Percentiles rank a stretch among this genome's conserved stretches.
Evolutionary conservation across 768 basidiomycete genomes (phyloP).

Genomic region (Macrocybe gigantea): DNA sequence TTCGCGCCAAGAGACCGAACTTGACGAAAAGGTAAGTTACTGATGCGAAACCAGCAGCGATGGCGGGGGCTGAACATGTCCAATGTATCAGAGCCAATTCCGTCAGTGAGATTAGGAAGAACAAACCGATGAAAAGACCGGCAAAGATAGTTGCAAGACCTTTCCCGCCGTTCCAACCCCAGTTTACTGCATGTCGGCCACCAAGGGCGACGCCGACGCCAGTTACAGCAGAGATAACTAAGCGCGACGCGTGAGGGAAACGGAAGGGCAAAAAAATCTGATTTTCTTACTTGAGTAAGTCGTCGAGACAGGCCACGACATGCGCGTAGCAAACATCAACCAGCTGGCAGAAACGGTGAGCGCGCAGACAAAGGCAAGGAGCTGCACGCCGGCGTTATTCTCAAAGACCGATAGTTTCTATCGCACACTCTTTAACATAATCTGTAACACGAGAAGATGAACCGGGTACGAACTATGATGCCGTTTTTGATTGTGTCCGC

Average conservation of each 20-base stretch:
- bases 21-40: conserved; percentile 17
- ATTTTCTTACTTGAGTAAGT: conserved; percentile 15
- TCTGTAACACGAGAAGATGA: background rate
- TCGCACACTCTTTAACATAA: background rate
- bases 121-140: conserved; percentile 16
- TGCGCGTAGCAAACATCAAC: conserved; percentile 18
- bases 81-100: background rate
- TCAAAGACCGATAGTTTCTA: conserved; percentile 17
- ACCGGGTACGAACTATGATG: conserved; percentile 15
- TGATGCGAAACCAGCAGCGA: conserved; percentile 16
- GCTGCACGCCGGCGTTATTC: conserved; percentile 20
- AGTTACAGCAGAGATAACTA: conserved; percentile 17
- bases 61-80: conserved; percentile 8
- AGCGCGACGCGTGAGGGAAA: background rate
- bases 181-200: conserved; percentile 16
- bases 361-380: conserved; percentile 20
- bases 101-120: background rate
- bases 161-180: conserved; percentile 22
- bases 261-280: no score
- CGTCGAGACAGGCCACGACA: conserved; percentile 22
- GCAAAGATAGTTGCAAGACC: conserved; percentile 21
- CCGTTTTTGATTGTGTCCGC: conserved; percentile 22
- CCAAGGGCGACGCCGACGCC: conserved; percentile 20
- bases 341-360: conserved; percentile 18
- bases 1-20: conserved; percentile 17